These are phyloP conservation scores for Aphanomyces stellatus DNA, from an alignment of 352 stramenopile genomes.

Conservation along the genomic window DNA sequence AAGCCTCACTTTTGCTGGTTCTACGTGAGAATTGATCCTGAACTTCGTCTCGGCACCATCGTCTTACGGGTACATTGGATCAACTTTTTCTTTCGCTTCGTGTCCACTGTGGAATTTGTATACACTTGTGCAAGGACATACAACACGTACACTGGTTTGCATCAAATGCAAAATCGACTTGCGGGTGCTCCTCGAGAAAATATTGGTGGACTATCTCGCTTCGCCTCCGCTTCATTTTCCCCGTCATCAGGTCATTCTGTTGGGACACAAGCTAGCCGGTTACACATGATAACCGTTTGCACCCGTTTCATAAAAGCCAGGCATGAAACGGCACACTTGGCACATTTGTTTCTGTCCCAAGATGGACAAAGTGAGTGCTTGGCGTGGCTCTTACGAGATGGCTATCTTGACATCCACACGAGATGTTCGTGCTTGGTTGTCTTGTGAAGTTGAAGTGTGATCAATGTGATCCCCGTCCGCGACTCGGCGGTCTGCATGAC, in stretches of 20 bases:
- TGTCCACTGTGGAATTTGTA: background rate
- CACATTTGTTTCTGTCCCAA: no score
- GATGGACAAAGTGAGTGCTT: no score
- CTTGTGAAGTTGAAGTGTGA: no score
- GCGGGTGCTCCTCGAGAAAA: background rate
- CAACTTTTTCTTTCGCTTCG: background rate
- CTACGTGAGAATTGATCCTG: background rate
- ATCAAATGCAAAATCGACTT: background rate
- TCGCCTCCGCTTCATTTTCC: background rate
- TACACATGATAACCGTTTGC: background rate
- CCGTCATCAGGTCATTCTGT: background rate
- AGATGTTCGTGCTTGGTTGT: no score
- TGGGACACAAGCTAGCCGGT: background rate
- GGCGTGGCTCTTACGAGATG: no score
- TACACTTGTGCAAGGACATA: background rate
- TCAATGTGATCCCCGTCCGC: no score
- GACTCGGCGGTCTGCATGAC: no score
- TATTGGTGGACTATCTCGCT: background rate
- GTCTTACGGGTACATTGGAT: background rate
- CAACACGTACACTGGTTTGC: background rate
- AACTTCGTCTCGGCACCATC: no score
- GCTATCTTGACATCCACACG: no score
- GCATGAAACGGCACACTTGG: no score
- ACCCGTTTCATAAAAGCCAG: no score
- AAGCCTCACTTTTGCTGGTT: background rate